These are phyloP conservation scores for Suillus alpinus DNA, from an alignment of 768 basidiomycete species.

Conservation along the genomic window DNA sequence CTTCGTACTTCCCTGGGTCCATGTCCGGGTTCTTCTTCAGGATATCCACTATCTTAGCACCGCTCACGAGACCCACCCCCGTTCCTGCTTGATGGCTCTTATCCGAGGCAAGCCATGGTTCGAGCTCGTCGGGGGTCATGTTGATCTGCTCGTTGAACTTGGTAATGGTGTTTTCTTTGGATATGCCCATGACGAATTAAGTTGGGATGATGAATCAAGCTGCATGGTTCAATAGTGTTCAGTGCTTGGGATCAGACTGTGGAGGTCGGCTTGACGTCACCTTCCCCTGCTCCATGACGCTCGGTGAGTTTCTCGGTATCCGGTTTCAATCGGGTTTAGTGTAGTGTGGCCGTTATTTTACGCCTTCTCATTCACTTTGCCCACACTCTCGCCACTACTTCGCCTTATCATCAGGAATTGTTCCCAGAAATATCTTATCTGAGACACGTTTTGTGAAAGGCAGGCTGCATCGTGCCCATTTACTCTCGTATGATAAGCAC, in stretches of 20 bases:
- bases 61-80: constrained; percentile 31
- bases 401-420: constrained; percentile 2
- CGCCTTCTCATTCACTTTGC: background rate
- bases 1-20: constrained; percentile 28
- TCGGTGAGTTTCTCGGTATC: background rate
- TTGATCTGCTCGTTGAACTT: constrained; percentile 31
- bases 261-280: background rate
- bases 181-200: constrained; percentile 20
- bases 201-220: background rate
- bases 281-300: background rate
- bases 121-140: constrained; percentile 31
- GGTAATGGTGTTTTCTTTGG: constrained; percentile 26
- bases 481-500: constrained; percentile 8
- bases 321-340: background rate
- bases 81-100: constrained; percentile 30
- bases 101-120: constrained; percentile 30
- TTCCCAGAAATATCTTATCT: constrained; percentile 14
- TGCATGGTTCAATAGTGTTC: background rate
- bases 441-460: background rate
- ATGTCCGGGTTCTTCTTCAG: constrained; percentile 32
- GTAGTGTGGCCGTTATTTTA: background rate
- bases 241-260: background rate
- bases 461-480: background rate
- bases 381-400: background rate
- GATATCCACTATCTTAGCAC: constrained; percentile 31